These are phyloP conservation scores for Nematocida sp. DNA, from an alignment of 371 early-diverging fungal genomes.

Conservation along the genomic window DNA sequence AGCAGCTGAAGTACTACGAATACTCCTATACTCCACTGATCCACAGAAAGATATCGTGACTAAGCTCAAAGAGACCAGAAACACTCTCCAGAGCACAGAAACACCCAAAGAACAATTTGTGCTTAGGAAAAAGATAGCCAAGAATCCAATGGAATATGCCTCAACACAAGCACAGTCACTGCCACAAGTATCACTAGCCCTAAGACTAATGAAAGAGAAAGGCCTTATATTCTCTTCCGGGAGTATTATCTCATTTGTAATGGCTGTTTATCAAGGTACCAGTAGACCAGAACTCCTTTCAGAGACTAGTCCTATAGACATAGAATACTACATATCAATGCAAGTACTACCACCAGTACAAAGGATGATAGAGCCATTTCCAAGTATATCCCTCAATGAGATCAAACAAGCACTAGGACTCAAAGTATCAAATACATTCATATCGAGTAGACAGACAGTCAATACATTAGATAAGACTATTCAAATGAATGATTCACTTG, in stretches of 20 bases:
- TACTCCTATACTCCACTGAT: slow-evolving; percentile 41
- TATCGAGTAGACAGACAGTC: too few species aligned
- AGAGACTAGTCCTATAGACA: slow-evolving; percentile 70
- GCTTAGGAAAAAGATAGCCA: slow-evolving; percentile 77
- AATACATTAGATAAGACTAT: too few species aligned
- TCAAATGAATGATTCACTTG: too few species aligned
- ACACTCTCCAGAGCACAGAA: slow-evolving; percentile 66
- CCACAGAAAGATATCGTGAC: slow-evolving; percentile 37
- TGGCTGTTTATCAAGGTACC: slow-evolving; percentile 72
- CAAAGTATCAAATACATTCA: too few species aligned
- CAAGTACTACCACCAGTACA: slow-evolving; percentile 85
- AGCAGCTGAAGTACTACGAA: slow-evolving; percentile 67
- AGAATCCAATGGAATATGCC: slow-evolving; percentile 79
- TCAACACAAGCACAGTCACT: slow-evolving; percentile 71
- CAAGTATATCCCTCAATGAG: slow-evolving; percentile 6
- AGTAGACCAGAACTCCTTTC: slow-evolving; percentile 71
- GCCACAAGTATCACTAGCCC: slow-evolving; percentile 90
- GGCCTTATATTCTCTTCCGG: slow-evolving; percentile 69
- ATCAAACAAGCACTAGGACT: slow-evolving; percentile 35
- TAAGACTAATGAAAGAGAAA: slow-evolving; percentile 72
- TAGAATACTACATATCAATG: slow-evolving; percentile 85
- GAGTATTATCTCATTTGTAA: slow-evolving; percentile 88
- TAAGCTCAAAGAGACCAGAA: slow-evolving; percentile 70
- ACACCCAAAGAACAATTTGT: slow-evolving; percentile 73
- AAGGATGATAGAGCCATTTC: slow-evolving; percentile 32